Evolutionary conservation across 2,329 filamentous ascomycete genomes (phyloP).

Genomic region (Botrytis byssoidea): DNA sequence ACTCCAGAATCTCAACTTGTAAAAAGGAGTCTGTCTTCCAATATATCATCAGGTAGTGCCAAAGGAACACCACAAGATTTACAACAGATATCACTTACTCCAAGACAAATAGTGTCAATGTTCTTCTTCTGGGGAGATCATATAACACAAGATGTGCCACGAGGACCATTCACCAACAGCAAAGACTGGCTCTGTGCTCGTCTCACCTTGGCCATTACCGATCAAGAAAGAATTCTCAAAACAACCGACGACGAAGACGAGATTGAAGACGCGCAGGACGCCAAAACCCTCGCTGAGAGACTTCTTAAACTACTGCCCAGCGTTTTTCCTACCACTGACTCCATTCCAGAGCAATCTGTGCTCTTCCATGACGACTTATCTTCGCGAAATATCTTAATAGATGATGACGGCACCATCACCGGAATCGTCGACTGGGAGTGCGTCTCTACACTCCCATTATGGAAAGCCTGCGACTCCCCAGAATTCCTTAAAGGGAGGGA

Average conservation of each 20-base stretch:
- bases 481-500: too few species aligned
- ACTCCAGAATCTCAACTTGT: not conserved
- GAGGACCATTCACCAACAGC: slow-evolving; percentile 20
- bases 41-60: not conserved
- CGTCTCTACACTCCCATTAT: slow-evolving; percentile 43
- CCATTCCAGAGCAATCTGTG: slow-evolving; percentile 37
- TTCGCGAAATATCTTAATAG: slow-evolving; percentile 44
- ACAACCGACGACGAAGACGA: slow-evolving; percentile 31
- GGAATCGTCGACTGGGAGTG: slow-evolving; percentile 48
- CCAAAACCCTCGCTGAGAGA: slow-evolving; percentile 32
- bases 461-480: slow-evolving; percentile 40
- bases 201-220: not conserved
- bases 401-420: slow-evolving; percentile 41
- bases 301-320: slow-evolving; percentile 39
- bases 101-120: not conserved
- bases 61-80: not conserved
- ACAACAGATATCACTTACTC: not conserved
- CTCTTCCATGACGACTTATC: slow-evolving; percentile 44
- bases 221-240: slow-evolving; percentile 17
- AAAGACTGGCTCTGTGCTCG: slow-evolving; percentile 20
- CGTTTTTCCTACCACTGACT: slow-evolving; percentile 36
- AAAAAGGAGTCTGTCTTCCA: not conserved
- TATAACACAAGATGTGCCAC: slow-evolving; percentile 13
- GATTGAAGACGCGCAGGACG: slow-evolving; percentile 38
- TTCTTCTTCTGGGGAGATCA: slow-evolving; percentile 16